phyloP scores from a whole-genome alignment of 2,329 filamentous ascomycete species.

The Celoporthe dispersa region DNA sequence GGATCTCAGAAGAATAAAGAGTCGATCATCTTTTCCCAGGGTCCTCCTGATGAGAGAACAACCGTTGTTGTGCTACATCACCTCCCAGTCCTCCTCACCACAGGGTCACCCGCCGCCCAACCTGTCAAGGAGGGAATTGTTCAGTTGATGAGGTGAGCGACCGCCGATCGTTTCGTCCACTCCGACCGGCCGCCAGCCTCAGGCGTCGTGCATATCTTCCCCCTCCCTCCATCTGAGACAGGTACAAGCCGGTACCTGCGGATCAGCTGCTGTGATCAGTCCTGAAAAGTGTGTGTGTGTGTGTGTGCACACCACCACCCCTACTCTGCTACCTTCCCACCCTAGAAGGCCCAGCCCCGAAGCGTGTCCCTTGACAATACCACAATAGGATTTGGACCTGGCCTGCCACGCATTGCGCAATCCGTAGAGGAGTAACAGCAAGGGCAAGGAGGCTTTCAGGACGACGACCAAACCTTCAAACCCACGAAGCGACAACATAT shows the following conservation, averaged over 20 bases:
- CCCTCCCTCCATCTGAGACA: conserved; percentile 15
- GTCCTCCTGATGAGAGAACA: neutral
- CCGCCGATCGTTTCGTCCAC: conserved; percentile 11
- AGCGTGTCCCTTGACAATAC: conserved; percentile 4
- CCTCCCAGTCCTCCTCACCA: neutral
- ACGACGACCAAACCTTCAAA: too few relatives aligned
- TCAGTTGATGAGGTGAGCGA: conserved; percentile 13
- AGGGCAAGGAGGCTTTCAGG: neutral
- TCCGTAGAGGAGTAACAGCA: neutral
- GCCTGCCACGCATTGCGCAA: neutral
- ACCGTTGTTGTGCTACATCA: neutral
- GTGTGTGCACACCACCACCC: conserved; percentile 1
- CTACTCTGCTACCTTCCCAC: conserved; percentile 12
- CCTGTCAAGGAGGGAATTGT: neutral
- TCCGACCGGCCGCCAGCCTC: neutral
- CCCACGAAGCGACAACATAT: neutral
- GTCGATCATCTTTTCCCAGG: neutral
- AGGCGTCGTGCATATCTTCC: conserved; percentile 1
- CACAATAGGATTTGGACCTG: neutral
- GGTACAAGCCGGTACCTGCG: conserved; percentile 21
- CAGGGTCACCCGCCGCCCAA: neutral
- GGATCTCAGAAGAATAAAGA: neutral
- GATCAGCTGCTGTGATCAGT: conserved; percentile 11
- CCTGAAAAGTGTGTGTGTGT: neutral
- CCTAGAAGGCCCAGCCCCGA: neutral